A percentile compares a stretch with the other conserved stretches of the same genome.
These are phyloP conservation scores for Schizochytrium sp. DNA, from an alignment of 108 stramenopile genomes.

Conservation along the genomic window DNA sequence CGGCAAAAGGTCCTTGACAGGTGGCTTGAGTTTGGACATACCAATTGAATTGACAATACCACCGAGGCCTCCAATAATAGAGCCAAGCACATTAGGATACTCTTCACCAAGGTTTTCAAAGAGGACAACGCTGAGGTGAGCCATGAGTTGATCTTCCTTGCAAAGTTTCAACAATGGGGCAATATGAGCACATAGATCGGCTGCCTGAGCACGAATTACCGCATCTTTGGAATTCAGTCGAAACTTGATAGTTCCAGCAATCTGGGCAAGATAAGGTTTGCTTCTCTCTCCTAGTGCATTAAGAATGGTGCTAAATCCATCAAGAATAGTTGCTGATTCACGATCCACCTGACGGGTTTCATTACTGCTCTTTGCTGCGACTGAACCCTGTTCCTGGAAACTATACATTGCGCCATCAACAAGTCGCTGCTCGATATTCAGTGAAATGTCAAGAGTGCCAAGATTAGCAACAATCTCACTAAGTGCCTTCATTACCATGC, in stretches of 20 bases:
- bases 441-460: constrained; percentile 93
- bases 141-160: constrained; percentile 97
- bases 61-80: constrained; percentile 91
- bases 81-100: constrained; percentile 95
- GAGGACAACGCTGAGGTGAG: constrained; percentile 96
- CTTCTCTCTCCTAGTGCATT: constrained; percentile 93
- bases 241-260: constrained; percentile 98
- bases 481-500: constrained; percentile 99
- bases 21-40: constrained; percentile 98
- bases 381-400: constrained; percentile 91
- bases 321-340: constrained; percentile 91
- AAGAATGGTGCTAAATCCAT: constrained; percentile 96
- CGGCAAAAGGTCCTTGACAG: constrained; percentile 94
- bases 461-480: constrained; percentile 91
- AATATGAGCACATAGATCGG: constrained; percentile 95
- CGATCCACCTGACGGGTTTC: constrained; percentile 28
- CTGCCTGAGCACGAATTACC: constrained; percentile 97
- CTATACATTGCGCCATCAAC: constrained; percentile 99
- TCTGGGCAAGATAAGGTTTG: constrained; percentile 98
- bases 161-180: constrained; percentile 98
- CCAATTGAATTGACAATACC: constrained; percentile 98
- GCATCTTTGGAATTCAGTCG: constrained; percentile 97
- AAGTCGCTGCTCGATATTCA: constrained; percentile 94
- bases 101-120: constrained; percentile 99
- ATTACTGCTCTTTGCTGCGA: constrained; percentile 4